Evolutionary conservation across 306 rosid species (phyloP).

Genomic region (Trifolium repens): DNA sequence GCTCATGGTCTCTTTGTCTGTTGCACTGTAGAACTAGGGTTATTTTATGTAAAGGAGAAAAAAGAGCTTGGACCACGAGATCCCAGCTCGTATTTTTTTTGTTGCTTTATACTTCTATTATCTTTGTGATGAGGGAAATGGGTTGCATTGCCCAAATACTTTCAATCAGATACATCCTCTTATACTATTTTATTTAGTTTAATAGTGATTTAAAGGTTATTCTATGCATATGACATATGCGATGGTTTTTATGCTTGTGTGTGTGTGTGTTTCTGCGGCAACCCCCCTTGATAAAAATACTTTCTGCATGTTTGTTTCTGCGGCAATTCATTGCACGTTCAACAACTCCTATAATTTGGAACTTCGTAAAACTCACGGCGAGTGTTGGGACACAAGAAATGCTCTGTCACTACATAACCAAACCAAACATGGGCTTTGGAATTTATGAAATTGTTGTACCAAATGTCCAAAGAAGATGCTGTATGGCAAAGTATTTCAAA

Average conservation of each 20-base stretch:
- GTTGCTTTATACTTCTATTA: neutral
- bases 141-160: neutral
- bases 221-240: neutral
- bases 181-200: neutral
- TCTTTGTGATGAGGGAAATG: neutral
- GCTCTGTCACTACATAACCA: too few species aligned
- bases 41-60: too few species aligned
- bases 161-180: neutral
- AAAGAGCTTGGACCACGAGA: too few species aligned
- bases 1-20: neutral
- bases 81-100: too few species aligned
- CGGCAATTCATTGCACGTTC: neutral
- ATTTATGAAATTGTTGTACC: slow-evolving; percentile 9
- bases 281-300: neutral
- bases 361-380: neutral
- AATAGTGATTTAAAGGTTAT: neutral
- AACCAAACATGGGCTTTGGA: neutral
- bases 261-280: too few species aligned
- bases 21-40: too few species aligned
- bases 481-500: neutral
- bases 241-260: neutral
- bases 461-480: neutral
- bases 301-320: too few species aligned
- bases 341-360: neutral
- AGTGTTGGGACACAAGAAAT: neutral